A percentile compares a stretch with the other conserved stretches of the same genome.
Evolutionary conservation across 1,284 basidiomycete genomes (phyloP).

Genomic region (Sanghuangporus baumii): DNA sequence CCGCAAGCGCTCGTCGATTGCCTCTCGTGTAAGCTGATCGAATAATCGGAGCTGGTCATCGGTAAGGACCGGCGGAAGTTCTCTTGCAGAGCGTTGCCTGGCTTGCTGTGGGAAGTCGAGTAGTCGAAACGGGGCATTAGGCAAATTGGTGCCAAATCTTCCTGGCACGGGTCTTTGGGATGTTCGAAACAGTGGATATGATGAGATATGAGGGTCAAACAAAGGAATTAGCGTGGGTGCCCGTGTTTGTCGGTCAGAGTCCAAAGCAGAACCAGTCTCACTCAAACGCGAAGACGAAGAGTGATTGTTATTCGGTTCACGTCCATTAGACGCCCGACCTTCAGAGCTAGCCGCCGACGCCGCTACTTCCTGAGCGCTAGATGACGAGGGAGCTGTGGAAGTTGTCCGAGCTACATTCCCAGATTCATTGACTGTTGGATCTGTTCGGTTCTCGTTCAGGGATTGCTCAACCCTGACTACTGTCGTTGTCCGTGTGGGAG

Average conservation of each 20-base stretch:
- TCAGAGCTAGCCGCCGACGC: conserved; percentile 25
- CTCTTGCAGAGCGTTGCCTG: conserved; percentile 14
- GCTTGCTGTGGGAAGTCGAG: background rate
- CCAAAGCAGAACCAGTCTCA: background rate
- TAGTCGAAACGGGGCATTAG: background rate
- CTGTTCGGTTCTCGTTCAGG: conserved; percentile 7
- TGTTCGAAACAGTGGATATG: background rate
- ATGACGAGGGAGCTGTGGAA: background rate
- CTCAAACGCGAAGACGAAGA: background rate
- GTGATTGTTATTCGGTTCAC: background rate
- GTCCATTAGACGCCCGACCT: background rate
- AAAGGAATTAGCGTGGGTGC: conserved; percentile 12
- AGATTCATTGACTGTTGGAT: background rate
- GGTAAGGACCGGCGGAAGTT: conserved; percentile 45
- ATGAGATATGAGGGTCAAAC: conserved; percentile 6
- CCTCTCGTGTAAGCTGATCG: conserved; percentile 65
- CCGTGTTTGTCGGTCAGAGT: background rate
- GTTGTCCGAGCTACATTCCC: background rate
- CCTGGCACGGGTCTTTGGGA: background rate
- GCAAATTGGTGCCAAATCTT: background rate
- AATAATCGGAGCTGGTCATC: conserved; percentile 55
- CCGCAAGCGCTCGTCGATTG: conserved; percentile 76
- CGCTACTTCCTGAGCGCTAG: conserved; percentile 30
- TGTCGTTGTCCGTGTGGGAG: conserved; percentile 10
- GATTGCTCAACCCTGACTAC: background rate